Conservation (phyloP, 352 stramenopile species). For the Aphanomyces euteiches region DNA sequence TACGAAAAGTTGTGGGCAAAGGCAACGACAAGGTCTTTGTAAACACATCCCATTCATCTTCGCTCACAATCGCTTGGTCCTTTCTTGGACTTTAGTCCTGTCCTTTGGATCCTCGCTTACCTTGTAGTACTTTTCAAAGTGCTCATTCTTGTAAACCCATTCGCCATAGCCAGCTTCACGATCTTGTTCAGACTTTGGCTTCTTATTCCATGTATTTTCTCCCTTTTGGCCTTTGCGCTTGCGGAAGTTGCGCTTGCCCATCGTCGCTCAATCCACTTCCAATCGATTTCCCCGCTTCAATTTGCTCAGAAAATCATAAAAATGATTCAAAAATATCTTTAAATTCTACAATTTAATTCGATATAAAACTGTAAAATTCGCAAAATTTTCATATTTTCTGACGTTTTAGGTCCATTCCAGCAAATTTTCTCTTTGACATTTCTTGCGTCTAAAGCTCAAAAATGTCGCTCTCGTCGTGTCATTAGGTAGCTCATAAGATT, state of each 20-base stretch:
- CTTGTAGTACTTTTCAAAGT: constrained; percentile 85
- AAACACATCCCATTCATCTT: constrained; percentile 87
- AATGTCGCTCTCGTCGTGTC: too few species aligned
- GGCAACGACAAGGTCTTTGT: constrained; percentile 84
- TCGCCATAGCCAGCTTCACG: constrained; percentile 69
- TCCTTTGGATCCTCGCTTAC: constrained; percentile 19
- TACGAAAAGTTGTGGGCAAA: constrained; percentile 91
- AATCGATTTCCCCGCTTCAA: too few species aligned
- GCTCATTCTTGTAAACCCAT: constrained; percentile 85
- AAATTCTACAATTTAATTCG: too few species aligned
- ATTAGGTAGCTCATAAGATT: too few species aligned
- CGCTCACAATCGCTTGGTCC: constrained; percentile 75
- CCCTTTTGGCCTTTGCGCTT: constrained; percentile 31
- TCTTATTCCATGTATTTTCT: constrained; percentile 49
- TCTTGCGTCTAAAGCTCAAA: too few species aligned
- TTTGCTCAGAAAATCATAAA: too few species aligned
- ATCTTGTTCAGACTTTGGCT: constrained; percentile 40
- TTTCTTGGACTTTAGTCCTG: constrained; percentile 19
- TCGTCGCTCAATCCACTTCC: constrained; percentile 17
- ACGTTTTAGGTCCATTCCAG: too few species aligned
- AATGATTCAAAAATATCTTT: too few species aligned
- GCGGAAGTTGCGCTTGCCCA: constrained; percentile 42
- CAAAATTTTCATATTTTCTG: too few species aligned
- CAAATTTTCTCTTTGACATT: too few species aligned
- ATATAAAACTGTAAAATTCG: too few species aligned